Evolutionary conservation across 2,329 filamentous ascomycete genomes (phyloP).

Genomic region (Shiraia bambusicola): DNA sequence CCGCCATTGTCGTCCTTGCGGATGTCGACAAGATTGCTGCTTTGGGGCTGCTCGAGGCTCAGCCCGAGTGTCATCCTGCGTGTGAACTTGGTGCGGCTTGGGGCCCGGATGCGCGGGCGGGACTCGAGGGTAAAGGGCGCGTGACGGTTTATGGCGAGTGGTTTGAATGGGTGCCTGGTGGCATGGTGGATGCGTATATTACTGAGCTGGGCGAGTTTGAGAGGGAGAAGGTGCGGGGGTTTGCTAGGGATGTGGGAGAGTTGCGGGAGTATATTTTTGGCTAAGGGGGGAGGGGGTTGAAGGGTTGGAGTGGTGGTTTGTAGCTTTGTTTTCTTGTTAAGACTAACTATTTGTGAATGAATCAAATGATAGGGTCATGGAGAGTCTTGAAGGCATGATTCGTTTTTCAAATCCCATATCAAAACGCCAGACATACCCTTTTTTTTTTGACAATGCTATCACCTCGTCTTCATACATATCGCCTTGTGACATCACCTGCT

Average conservation of each 20-base stretch:
- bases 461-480: conserved; percentile 22
- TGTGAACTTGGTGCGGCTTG: conserved; percentile 56
- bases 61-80: conserved; percentile 45
- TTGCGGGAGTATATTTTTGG: conserved; percentile 24
- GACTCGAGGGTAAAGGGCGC: conserved; percentile 24
- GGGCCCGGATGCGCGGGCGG: conserved; percentile 27
- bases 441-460: conserved; percentile 20
- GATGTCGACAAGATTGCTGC: conserved; percentile 63
- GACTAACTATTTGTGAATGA: too few species aligned
- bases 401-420: conserved; percentile 17
- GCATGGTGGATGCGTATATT: conserved; percentile 33
- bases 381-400: neutral
- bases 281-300: conserved; percentile 1
- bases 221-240: conserved; percentile 14
- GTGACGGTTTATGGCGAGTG: conserved; percentile 44
- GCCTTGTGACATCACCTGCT: conserved; percentile 3
- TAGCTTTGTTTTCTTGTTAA: neutral
- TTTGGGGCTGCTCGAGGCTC: neutral
- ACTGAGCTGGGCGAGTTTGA: conserved; percentile 29
- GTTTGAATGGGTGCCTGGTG: conserved; percentile 38
- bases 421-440: conserved; percentile 25
- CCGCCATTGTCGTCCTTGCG: conserved; percentile 58
- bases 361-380: neutral
- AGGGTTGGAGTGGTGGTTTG: neutral
- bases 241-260: conserved; percentile 15